Conservation (phyloP, 164 flowering plant species). For the Macadamia tetraphylla region DNA sequence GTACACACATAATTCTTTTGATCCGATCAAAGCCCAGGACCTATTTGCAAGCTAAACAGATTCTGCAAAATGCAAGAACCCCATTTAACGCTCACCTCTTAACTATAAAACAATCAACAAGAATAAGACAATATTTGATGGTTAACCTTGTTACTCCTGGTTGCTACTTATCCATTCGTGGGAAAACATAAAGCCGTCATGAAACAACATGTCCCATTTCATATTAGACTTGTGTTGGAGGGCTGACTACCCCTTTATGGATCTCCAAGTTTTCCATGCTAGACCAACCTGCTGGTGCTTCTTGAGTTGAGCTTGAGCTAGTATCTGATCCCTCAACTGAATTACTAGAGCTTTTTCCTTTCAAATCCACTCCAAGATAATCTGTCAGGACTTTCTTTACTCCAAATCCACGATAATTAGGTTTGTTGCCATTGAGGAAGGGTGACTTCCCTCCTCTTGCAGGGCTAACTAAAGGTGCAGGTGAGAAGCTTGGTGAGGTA, state of each 20-base stretch:
- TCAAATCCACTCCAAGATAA: slow-evolving; percentile 63
- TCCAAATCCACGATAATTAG: slow-evolving; percentile 55
- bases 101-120: neutral
- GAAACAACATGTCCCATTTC: neutral
- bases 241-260: neutral
- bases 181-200: neutral
- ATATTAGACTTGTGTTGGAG: neutral
- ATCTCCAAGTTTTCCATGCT: neutral
- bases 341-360: slow-evolving; percentile 33
- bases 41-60: too few species aligned
- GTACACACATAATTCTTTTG: neutral
- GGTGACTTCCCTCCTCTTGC: slow-evolving; percentile 61
- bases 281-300: neutral
- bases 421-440: slow-evolving; percentile 40
- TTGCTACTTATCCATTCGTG: neutral
- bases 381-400: slow-evolving; percentile 69
- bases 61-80: neutral
- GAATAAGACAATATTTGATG: neutral
- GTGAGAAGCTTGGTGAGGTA: slow-evolving; percentile 56
- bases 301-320: slow-evolving; percentile 4
- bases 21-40: neutral
- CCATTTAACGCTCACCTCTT: neutral
- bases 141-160: neutral
- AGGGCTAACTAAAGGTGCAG: slow-evolving; percentile 53
- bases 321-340: slow-evolving; percentile 23